Evolutionary conservation across 2,329 filamentous ascomycete species (phyloP).

Genomic region (Fusarium buxicola): DNA sequence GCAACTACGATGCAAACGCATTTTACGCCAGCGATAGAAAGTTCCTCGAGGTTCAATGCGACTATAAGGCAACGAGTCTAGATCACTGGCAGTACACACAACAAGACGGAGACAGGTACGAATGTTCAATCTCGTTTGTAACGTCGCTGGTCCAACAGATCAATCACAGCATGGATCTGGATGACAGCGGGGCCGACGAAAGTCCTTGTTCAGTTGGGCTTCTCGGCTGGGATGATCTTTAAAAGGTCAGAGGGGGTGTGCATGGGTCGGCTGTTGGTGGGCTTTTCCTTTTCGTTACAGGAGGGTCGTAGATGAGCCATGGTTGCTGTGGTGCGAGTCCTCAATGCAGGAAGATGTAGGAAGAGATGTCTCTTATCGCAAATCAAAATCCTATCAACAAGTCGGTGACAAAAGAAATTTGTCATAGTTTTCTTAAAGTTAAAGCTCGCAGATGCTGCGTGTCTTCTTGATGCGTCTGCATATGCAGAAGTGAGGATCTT

Average conservation of each 20-base stretch:
- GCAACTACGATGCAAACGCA: rapidly evolving
- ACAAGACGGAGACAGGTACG: background rate
- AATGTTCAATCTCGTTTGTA: background rate
- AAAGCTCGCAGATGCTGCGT: no score
- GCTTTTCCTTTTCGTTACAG: no score
- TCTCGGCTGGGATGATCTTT: constrained; percentile 15
- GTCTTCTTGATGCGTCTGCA: no score
- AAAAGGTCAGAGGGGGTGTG: background rate
- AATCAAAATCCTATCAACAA: no score
- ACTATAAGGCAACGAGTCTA: background rate
- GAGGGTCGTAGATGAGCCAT: no score
- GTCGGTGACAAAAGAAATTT: no score
- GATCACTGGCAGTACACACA: background rate
- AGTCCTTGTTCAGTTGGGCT: constrained; percentile 1
- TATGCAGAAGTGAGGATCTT: no score
- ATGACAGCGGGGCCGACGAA: background rate
- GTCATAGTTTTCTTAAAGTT: no score
- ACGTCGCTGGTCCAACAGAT: background rate
- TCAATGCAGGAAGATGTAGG: no score
- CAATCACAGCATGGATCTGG: background rate
- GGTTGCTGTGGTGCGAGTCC: no score
- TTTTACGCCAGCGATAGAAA: constrained; percentile 22
- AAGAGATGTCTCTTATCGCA: no score
- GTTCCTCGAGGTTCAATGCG: constrained; percentile 4
- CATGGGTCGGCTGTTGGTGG: no score